Evolutionary conservation across 257 asterid genomes (phyloP).

Genomic region (Agastache rugosa): DNA sequence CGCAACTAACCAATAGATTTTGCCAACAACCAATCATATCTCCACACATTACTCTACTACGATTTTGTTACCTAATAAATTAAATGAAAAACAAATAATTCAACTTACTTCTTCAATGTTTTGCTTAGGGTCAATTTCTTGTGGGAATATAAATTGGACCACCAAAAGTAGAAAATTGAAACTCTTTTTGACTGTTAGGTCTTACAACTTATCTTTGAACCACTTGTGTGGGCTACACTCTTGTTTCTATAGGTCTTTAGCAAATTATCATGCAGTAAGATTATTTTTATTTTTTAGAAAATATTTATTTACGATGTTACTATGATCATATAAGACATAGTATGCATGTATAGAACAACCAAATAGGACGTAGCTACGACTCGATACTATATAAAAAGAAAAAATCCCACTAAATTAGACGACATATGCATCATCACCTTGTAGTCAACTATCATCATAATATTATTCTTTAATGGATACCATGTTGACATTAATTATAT

Average conservation of each 20-base stretch:
- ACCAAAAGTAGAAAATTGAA: slow-evolving; percentile 33
- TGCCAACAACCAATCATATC: slow-evolving; percentile 38
- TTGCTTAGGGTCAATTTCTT: slow-evolving; percentile 20
- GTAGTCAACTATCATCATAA: background rate
- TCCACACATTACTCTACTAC: slow-evolving; percentile 27
- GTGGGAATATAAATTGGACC: slow-evolving; percentile 35
- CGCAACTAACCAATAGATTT: slow-evolving; percentile 36
- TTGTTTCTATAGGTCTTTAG: background rate
- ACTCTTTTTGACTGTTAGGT: slow-evolving; percentile 35
- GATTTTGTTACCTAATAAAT: slow-evolving; percentile 27
- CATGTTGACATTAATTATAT: background rate
- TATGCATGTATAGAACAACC: no score
- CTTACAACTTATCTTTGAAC: slow-evolving; percentile 26
- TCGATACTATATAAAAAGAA: no score
- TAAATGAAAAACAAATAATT: background rate
- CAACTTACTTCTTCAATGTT: background rate
- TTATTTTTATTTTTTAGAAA: background rate
- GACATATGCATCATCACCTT: background rate
- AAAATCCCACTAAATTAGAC: no score
- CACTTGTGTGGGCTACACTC: slow-evolving; percentile 11
- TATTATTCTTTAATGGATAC: background rate
- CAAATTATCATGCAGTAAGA: slow-evolving; percentile 12
- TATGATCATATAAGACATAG: no score
- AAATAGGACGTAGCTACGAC: no score
- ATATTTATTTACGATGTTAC: no score